Evolutionary conservation across 257 asterid genomes (phyloP).

Genomic region (Capsicum rhomboideum): DNA sequence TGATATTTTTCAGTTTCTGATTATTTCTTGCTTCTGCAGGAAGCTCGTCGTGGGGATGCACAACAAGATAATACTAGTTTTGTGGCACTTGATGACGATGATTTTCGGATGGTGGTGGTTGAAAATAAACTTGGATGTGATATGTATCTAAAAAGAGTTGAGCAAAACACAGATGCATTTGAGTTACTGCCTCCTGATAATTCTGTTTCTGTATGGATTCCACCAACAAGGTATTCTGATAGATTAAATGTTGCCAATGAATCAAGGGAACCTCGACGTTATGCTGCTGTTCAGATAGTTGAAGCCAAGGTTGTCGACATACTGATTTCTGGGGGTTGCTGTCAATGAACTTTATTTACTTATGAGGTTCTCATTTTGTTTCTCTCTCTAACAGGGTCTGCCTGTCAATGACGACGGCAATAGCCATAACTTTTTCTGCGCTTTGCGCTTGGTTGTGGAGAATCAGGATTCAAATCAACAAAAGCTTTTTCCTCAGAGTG

Average conservation of each 20-base stretch:
- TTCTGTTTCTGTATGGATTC: slow-evolving; percentile 59
- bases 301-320: slow-evolving; percentile 71
- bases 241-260: slow-evolving; percentile 78
- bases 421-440: slow-evolving; percentile 83
- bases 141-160: slow-evolving; percentile 55
- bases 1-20: slow-evolving; percentile 17
- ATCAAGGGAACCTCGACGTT: slow-evolving; percentile 80
- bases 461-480: slow-evolving; percentile 84
- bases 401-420: slow-evolving; percentile 94
- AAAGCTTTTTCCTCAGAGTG: slow-evolving; percentile 98
- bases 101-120: slow-evolving; percentile 66
- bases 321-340: background rate
- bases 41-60: slow-evolving; percentile 46
- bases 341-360: background rate
- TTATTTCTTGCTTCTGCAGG: slow-evolving; percentile 37
- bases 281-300: slow-evolving; percentile 71
- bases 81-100: slow-evolving; percentile 86
- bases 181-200: slow-evolving; percentile 45
- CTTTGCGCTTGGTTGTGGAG: slow-evolving; percentile 89
- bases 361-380: background rate
- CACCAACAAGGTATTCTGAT: slow-evolving; percentile 95
- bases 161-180: slow-evolving; percentile 39
- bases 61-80: slow-evolving; percentile 38
- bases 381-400: slow-evolving; percentile 55
- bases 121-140: slow-evolving; percentile 97